Conservation (phyloP, 1,284 basidiomycete genomes). For the Puccinia hordei region DNA sequence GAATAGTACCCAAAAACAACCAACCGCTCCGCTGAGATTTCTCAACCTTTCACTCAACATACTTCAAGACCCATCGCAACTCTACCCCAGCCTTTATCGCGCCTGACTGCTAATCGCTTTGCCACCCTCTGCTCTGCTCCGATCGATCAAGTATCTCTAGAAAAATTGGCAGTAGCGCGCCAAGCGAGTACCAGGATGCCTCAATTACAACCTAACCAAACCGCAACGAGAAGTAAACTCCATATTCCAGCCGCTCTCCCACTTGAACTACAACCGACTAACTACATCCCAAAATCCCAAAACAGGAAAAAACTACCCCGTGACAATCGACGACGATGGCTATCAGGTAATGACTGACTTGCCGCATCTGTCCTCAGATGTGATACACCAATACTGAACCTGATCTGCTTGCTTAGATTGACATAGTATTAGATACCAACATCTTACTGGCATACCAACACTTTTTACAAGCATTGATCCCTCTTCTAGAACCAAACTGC, state of each 20-base stretch:
- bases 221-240: neutral
- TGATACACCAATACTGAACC: neutral
- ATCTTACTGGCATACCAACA: conserved; percentile 30
- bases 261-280: neutral
- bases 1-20: neutral
- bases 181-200: neutral
- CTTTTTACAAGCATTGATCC: conserved; percentile 21
- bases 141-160: neutral
- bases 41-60: neutral
- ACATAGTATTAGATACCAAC: conserved; percentile 41
- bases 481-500: neutral
- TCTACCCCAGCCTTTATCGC: conserved; percentile 5
- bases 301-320: neutral
- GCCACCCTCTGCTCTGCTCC: conserved; percentile 4
- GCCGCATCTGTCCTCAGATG: neutral
- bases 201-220: neutral
- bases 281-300: neutral
- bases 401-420: conserved; percentile 5
- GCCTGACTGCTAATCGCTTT: neutral
- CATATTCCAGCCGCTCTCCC: neutral
- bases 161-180: neutral
- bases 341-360: neutral
- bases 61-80: neutral
- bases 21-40: neutral
- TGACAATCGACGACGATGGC: neutral